Conservation (phyloP, 306 rosid genomes). For the Betula pendula region DNA sequence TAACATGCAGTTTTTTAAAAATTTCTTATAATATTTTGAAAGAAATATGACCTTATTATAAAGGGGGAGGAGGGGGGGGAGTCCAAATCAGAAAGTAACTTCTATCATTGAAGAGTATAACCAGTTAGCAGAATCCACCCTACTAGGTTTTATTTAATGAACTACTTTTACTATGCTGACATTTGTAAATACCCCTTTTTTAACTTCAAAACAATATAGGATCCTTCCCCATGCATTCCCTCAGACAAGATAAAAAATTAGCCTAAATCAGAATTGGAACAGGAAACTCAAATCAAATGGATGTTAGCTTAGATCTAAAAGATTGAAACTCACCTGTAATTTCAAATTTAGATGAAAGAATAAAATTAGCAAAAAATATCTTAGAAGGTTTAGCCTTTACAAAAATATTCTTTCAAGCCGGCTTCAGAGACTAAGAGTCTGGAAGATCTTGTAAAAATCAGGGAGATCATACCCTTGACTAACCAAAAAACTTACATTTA, state of each 20-base stretch:
- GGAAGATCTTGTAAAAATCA: background rate
- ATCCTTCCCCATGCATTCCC: background rate
- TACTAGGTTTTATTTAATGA: background rate
- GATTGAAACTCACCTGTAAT: background rate
- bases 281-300: background rate
- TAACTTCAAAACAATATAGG: background rate
- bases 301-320: background rate
- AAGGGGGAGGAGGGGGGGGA: background rate
- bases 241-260: background rate
- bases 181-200: background rate
- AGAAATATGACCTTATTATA: background rate
- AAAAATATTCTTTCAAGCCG: background rate
- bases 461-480: background rate
- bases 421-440: background rate
- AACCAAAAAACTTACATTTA: background rate
- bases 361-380: background rate
- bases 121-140: background rate
- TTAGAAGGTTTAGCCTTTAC: background rate
- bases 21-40: background rate
- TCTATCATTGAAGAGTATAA: background rate
- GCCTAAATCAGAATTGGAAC: background rate
- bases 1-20: background rate
- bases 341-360: background rate
- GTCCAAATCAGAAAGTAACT: background rate
- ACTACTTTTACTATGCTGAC: background rate